Conservation (phyloP, 116 monocot species). For the Cymodocea nodosa region DNA sequence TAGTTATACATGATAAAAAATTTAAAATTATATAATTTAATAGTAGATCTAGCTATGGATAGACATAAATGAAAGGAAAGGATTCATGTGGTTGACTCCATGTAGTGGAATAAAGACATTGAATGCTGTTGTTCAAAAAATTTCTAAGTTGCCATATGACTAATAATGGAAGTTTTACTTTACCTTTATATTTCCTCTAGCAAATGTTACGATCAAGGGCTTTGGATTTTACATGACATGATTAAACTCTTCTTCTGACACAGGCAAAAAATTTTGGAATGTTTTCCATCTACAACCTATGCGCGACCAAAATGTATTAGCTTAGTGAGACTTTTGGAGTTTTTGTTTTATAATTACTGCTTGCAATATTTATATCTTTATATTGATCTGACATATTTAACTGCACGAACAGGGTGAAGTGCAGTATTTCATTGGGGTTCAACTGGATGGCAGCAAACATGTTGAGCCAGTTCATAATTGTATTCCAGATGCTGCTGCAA, state of each 20-base stretch:
- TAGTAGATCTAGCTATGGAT: too few relatives aligned
- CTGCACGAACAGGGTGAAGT: constrained; percentile 75
- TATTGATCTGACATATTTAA: background rate
- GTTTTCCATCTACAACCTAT: constrained; percentile 96
- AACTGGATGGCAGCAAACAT: constrained; percentile 92
- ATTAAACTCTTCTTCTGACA: background rate
- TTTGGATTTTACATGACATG: background rate
- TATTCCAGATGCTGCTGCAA: constrained; percentile 77
- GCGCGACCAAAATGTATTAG: constrained; percentile 89
- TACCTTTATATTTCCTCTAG: too few relatives aligned
- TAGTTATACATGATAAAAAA: too few relatives aligned
- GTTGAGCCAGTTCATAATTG: constrained; percentile 73
- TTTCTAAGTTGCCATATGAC: too few relatives aligned
- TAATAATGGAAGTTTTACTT: too few relatives aligned
- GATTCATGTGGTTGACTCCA: too few relatives aligned
- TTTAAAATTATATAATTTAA: too few relatives aligned
- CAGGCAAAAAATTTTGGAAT: constrained; percentile 99
- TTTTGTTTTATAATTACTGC: background rate
- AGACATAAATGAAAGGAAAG: too few relatives aligned
- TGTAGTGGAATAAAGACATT: too few relatives aligned
- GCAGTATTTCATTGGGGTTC: constrained; percentile 98
- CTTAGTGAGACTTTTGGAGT: background rate
- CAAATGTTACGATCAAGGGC: too few relatives aligned
- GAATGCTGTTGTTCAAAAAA: too few relatives aligned
- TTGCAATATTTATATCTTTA: background rate